Base-by-base conservation (phyloP, 176 grass and related monocot genomes). In the Ensete ventricosum region DNA sequence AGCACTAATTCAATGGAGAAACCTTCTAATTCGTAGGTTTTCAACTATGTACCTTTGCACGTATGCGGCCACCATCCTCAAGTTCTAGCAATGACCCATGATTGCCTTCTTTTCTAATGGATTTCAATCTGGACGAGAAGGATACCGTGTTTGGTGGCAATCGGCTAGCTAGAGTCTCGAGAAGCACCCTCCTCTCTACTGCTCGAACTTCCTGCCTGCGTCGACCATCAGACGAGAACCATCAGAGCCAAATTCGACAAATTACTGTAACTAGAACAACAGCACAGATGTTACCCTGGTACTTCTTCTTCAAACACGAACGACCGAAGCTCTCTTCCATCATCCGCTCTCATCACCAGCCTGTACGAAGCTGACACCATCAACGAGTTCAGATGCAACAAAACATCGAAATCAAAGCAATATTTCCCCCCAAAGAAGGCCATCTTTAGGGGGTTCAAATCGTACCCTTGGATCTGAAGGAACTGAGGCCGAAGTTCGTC, bases 241-340 rank as follows among this genome's bases (percentile, higher is more conserved):
- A 52, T 53, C 57, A 14, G 20, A 50, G 2, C 64, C 2, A n/a
- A 64, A 77, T 53, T 50, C 19, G 8, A 52, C 10, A 64, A 17
- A 52, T 66, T 52, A 23, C 9, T 22, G 34, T 43, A 65, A 27
- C 11, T 8, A 11, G 0, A 54, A 68, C 1, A 69, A 4, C 8
- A 58, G 52, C 50, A 69, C 64, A 29, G 62, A 10, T 73, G 50
- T 34, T 89, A 96, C 92, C 88, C 90, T 10, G 94, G 90, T 24
- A 83, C 90, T 76, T 97, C 94, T 75, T 97, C 86, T 57, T 97
- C 80, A 57, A 97, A 89, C 34, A 72, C 84, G 82, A 97, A 97
- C 34, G 89, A 89, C 19, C 94, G 86, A 53, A 97, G 68, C 54
- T 87, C 78, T 77, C 77, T 72, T 55, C 90, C 90, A 66, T 87